phyloP scores from a whole-genome alignment of 2,329 filamentous ascomycete species.

The Neofusicoccum umdonicola region DNA sequence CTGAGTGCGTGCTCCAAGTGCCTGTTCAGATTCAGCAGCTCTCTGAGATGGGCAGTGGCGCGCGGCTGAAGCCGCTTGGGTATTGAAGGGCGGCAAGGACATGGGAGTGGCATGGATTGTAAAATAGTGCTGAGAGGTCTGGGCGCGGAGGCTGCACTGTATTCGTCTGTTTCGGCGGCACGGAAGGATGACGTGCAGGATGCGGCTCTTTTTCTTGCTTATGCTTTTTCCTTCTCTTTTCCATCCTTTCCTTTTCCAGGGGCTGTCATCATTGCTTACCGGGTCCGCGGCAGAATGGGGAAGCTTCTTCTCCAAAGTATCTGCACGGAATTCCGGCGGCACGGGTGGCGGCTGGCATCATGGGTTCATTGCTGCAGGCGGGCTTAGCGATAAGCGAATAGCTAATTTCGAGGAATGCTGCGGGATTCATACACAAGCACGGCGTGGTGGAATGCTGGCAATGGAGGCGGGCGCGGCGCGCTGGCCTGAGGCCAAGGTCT shows the following conservation, averaged over 20 bases:
- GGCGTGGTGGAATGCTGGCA: no score
- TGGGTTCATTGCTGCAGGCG: background rate
- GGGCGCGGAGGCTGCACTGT: background rate
- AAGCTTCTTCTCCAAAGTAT: constrained; percentile 2
- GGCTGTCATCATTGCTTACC: background rate
- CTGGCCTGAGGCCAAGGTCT: no score
- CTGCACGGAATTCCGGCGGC: background rate
- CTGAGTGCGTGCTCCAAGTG: background rate
- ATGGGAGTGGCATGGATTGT: background rate
- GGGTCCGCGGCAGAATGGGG: background rate
- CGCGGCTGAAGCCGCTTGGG: background rate
- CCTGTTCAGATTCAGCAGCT: background rate
- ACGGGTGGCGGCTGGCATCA: background rate
- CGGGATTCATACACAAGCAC: background rate
- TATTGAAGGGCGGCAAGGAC: background rate
- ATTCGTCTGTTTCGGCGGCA: background rate
- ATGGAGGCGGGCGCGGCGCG: no score
- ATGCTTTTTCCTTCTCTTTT: background rate
- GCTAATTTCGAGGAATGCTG: background rate
- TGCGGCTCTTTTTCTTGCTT: background rate
- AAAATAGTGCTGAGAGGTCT: background rate
- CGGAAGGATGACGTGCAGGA: constrained; percentile 2
- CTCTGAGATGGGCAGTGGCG: background rate
- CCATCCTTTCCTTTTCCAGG: background rate
- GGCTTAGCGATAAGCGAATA: constrained; percentile 1